phyloP scores from a whole-genome alignment of 352 stramenopile species.

The Globisporangium parvum region DNA sequence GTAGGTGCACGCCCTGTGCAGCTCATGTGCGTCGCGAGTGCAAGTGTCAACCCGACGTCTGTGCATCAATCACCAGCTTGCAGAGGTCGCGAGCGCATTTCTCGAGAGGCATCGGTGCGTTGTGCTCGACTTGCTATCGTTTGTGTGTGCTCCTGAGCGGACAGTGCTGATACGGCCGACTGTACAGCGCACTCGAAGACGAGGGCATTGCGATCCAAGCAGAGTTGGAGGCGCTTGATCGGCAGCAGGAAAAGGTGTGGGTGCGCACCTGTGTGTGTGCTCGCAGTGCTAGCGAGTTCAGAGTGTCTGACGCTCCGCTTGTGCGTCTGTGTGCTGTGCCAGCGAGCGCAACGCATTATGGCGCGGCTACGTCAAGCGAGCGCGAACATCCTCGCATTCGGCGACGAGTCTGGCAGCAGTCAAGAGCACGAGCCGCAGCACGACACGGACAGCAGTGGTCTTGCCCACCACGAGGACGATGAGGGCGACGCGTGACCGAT shows the following conservation, averaged over 20 bases:
- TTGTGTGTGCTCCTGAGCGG: neutral
- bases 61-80: slow-evolving; percentile 3
- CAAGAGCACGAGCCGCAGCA: slow-evolving; percentile 12
- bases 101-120: slow-evolving; percentile 13
- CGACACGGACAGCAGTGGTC: neutral
- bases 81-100: slow-evolving; percentile 11
- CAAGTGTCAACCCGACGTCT: neutral
- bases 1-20: neutral
- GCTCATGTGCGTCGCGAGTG: neutral
- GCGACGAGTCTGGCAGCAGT: slow-evolving; percentile 16
- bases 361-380: slow-evolving; percentile 41
- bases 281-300: too few relatives aligned
- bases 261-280: neutral
- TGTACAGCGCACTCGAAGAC: slow-evolving; percentile 39
- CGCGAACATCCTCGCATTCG: slow-evolving; percentile 51
- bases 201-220: slow-evolving; percentile 50
- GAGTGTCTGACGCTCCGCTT: too few relatives aligned
- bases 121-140: neutral
- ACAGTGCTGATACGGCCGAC: neutral
- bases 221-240: slow-evolving; percentile 52
- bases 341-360: slow-evolving; percentile 37
- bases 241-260: slow-evolving; percentile 44
- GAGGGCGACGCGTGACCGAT: neutral
- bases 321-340: neutral
- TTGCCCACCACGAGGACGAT: neutral